A percentile compares a stretch with the other conserved stretches of the same genome.
Conservation (phyloP, 2,329 filamentous ascomycete genomes). For the Graphilbum fragrans region DNA sequence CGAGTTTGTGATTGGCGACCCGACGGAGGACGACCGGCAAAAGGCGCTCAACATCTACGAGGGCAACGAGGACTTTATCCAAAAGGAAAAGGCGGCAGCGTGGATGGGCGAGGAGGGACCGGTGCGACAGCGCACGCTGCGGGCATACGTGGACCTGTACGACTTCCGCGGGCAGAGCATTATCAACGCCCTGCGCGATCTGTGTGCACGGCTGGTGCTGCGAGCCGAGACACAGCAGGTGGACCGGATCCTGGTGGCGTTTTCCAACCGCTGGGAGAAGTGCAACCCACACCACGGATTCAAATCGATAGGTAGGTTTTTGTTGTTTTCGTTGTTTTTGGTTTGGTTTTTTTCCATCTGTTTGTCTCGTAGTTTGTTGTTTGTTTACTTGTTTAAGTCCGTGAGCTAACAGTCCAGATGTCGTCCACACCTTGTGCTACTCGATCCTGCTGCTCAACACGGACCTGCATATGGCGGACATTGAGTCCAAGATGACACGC, state of each 20-base stretch:
- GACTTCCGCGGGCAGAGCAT: constrained; percentile 77
- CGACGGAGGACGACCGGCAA: constrained; percentile 57
- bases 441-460: constrained; percentile 93
- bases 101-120: constrained; percentile 73
- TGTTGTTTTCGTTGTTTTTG: constrained; percentile 8
- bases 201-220: constrained; percentile 72
- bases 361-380: constrained; percentile 17
- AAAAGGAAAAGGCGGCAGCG: constrained; percentile 67
- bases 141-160: constrained; percentile 86
- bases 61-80: constrained; percentile 69
- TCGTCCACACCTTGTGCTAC: constrained; percentile 95
- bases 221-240: constrained; percentile 94
- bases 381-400: too few species aligned
- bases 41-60: constrained; percentile 77
- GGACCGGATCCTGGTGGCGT: constrained; percentile 82
- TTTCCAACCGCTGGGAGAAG: constrained; percentile 82
- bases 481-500: constrained; percentile 92
- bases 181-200: constrained; percentile 60
- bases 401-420: too few species aligned
- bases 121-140: constrained; percentile 43
- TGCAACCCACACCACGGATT: constrained; percentile 92
- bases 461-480: constrained; percentile 88
- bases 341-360: constrained; percentile 14
- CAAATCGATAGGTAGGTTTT: constrained; percentile 61
- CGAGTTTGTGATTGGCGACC: constrained; percentile 43